Conservation (phyloP, 148 eudicot species). For the Rhododendron williamsianum region DNA sequence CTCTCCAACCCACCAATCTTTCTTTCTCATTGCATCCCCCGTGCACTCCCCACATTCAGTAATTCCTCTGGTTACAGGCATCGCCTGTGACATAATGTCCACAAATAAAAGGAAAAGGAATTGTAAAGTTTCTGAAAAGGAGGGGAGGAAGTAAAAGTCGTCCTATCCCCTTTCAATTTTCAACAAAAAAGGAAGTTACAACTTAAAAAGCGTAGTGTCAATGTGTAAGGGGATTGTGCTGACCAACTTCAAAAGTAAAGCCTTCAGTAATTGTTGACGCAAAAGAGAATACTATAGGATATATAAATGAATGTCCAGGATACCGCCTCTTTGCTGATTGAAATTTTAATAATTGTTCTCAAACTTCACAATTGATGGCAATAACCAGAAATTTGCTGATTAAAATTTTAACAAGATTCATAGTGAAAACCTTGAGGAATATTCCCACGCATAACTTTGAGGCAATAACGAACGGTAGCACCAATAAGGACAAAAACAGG, state of each 20-base stretch:
- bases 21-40: background rate
- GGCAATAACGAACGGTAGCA: constrained; percentile 59
- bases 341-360: background rate
- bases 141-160: background rate
- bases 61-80: background rate
- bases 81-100: background rate
- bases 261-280: background rate
- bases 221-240: background rate
- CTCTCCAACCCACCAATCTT: background rate
- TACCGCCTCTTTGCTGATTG: background rate
- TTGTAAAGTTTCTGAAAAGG: background rate
- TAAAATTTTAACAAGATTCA: background rate
- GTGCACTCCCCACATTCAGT: background rate
- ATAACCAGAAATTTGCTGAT: background rate
- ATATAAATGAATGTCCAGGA: background rate
- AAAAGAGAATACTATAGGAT: background rate
- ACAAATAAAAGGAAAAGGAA: background rate
- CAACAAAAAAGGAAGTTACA: background rate
- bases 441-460: constrained; percentile 72
- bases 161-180: background rate
- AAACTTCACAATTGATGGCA: background rate
- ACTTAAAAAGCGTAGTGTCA: background rate
- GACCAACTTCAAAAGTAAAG: background rate
- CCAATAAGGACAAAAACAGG: constrained; percentile 89
- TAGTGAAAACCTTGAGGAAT: constrained; percentile 54